Percentiles rank a stretch among this genome's conserved stretches.
phyloP scores from a whole-genome alignment of 164 flowering plant species.

The Cinnamomum chago region DNA sequence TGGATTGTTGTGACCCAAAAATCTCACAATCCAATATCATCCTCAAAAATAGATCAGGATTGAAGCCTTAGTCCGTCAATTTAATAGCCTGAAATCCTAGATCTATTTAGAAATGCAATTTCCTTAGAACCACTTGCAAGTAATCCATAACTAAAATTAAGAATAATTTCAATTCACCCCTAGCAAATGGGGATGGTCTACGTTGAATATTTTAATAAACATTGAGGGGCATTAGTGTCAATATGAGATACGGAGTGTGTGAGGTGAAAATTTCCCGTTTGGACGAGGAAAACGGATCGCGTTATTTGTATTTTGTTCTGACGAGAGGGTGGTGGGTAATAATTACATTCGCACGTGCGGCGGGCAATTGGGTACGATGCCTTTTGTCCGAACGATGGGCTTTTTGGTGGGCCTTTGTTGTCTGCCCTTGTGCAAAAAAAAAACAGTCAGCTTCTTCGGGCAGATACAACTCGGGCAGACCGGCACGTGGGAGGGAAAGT shows the following conservation, averaged over 20 bases:
- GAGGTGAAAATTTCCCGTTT: conserved; percentile 13
- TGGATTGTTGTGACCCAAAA: no score
- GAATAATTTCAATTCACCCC: neutral
- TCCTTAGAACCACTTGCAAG: neutral
- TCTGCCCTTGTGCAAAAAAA: conserved; percentile 25
- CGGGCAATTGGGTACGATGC: neutral
- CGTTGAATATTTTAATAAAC: neutral
- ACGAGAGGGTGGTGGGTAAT: conserved; percentile 30
- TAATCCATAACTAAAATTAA: neutral
- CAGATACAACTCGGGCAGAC: conserved; percentile 24
- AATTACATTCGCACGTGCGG: conserved; percentile 47
- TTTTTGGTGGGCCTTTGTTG: conserved; percentile 44
- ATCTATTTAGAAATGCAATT: neutral
- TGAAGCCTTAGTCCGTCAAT: neutral
- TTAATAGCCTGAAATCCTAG: neutral
- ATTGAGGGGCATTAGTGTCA: neutral
- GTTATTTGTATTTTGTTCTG: conserved; percentile 22
- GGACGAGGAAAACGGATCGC: conserved; percentile 40
- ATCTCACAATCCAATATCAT: neutral
- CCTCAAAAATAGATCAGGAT: neutral
- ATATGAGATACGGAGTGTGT: no score
- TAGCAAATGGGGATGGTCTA: neutral
- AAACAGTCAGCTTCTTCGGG: conserved; percentile 9
- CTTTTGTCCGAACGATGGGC: conserved; percentile 5
- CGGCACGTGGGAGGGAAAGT: conserved; percentile 34